Evolutionary conservation across 345 rosid genomes (phyloP).

Genomic region (Salix koriyanagi): DNA sequence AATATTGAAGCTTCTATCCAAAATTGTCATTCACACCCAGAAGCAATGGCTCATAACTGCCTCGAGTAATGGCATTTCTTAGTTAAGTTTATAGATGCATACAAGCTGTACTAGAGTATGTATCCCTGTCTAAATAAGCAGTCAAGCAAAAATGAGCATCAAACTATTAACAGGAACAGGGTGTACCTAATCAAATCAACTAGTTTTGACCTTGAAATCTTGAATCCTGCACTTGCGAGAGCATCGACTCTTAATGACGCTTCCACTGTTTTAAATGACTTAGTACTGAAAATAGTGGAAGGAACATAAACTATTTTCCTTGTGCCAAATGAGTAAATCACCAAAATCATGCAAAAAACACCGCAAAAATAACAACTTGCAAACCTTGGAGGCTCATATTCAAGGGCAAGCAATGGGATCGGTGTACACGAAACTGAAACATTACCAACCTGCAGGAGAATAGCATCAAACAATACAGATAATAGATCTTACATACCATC

Average conservation of each 20-base stretch:
- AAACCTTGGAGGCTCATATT: constrained; percentile 87
- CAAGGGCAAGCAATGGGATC: constrained; percentile 78
- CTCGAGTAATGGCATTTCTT: no score
- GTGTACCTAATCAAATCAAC: constrained; percentile 70
- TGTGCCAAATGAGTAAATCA: constrained; percentile 2
- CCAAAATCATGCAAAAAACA: not conserved
- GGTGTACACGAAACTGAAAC: constrained; percentile 72
- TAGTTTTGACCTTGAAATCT: constrained; percentile 80
- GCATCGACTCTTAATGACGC: constrained; percentile 93
- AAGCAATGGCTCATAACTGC: no score
- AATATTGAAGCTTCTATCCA: not conserved
- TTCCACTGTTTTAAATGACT: constrained; percentile 68
- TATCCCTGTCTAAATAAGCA: not conserved
- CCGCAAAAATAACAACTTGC: not conserved
- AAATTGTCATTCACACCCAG: no score
- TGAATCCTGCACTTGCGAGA: constrained; percentile 95
- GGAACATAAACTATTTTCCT: not conserved
- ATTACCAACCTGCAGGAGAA: constrained; percentile 63
- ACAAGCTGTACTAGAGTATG: not conserved
- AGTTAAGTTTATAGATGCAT: not conserved
- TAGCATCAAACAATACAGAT: not conserved
- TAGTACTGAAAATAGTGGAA: constrained; percentile 51
- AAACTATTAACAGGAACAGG: not conserved
- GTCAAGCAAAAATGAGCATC: not conserved
- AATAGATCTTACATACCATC: not conserved